A percentile compares a stretch with the other conserved stretches of the same genome.
Conservation (phyloP, 306 rosid species). For the Sphenostylis stenocarpa region DNA sequence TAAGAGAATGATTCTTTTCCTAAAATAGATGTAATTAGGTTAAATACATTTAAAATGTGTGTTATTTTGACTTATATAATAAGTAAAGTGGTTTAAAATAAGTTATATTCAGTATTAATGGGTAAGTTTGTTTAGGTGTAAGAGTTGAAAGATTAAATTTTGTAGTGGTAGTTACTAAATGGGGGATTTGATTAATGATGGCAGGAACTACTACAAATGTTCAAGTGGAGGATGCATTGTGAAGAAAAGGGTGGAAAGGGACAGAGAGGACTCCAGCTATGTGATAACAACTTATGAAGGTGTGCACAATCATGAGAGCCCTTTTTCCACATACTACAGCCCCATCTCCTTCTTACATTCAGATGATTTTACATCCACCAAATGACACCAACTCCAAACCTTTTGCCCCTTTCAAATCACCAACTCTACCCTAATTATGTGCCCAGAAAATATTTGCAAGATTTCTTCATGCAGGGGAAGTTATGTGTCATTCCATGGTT, state of each 20-base stretch:
- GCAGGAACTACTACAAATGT: slow-evolving; percentile 89
- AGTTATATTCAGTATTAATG: no score
- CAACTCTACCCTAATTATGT: neutral
- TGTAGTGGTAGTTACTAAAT: neutral
- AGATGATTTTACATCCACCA: neutral
- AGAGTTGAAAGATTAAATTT: no score
- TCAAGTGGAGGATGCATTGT: slow-evolving; percentile 69
- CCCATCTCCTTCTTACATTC: slow-evolving; percentile 32
- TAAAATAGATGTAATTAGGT: no score
- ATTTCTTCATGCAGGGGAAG: neutral
- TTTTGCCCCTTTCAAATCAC: neutral
- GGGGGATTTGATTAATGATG: neutral
- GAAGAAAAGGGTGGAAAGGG: slow-evolving; percentile 91
- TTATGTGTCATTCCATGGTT: neutral
- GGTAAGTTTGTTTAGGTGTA: no score
- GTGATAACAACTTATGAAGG: slow-evolving; percentile 86
- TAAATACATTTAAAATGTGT: no score
- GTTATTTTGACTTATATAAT: no score
- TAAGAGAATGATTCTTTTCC: no score
- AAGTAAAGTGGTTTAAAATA: no score
- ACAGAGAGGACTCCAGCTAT: slow-evolving; percentile 64
- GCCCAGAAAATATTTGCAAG: neutral
- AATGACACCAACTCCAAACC: neutral
- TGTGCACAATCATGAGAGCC: slow-evolving; percentile 74
- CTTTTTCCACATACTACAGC: slow-evolving; percentile 38